Conservation (phyloP, 768 basidiomycete genomes). For the Boletus vinaceobasis region DNA sequence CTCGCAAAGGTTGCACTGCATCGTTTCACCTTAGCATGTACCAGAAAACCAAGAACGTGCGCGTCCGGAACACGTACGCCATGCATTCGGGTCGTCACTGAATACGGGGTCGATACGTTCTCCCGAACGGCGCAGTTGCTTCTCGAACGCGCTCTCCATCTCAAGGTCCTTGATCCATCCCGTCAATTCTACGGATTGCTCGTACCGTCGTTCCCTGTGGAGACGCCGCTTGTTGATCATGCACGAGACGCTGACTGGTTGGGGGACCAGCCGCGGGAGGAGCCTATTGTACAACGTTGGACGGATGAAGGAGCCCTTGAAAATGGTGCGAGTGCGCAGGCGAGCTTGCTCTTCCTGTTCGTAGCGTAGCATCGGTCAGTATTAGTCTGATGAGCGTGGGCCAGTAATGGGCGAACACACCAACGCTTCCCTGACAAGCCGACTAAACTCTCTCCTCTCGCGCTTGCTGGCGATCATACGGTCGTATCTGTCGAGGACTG, state of each 20-base stretch:
- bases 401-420: slow-evolving; percentile 35
- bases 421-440: slow-evolving; percentile 47
- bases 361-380: background rate
- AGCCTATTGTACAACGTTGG: slow-evolving; percentile 63
- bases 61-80: slow-evolving; percentile 16
- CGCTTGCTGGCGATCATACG: slow-evolving; percentile 50
- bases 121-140: slow-evolving; percentile 14
- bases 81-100: slow-evolving; percentile 15
- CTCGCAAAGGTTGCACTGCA: slow-evolving; percentile 38
- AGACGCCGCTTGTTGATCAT: slow-evolving; percentile 58
- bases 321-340: slow-evolving; percentile 56
- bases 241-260: slow-evolving; percentile 65
- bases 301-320: slow-evolving; percentile 70
- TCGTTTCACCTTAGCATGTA: slow-evolving; percentile 2
- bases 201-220: slow-evolving; percentile 45
- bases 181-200: slow-evolving; percentile 29
- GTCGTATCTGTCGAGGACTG: slow-evolving; percentile 56
- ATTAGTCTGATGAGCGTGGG: background rate
- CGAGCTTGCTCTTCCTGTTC: slow-evolving; percentile 55
- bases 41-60: background rate
- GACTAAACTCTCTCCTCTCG: slow-evolving; percentile 47
- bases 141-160: slow-evolving; percentile 41
- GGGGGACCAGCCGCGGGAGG: slow-evolving; percentile 76
- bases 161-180: slow-evolving; percentile 35
- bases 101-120: slow-evolving; percentile 27